Evolutionary conservation across 768 basidiomycete species (phyloP), one percentile per base, ranked within the genome.

Genomic region (Suillus weaverae): DNA sequence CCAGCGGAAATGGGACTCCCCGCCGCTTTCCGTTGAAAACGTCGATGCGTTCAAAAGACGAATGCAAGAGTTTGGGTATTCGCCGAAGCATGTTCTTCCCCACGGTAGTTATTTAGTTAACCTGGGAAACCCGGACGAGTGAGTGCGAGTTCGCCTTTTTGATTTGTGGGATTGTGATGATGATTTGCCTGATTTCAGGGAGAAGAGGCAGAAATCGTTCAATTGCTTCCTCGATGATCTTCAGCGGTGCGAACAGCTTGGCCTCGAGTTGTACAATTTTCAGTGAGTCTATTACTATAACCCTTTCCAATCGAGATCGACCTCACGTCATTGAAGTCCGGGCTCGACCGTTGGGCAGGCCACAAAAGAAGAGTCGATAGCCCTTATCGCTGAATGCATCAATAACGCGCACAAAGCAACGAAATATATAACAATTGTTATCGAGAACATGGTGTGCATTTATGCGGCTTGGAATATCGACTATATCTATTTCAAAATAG

Each of bases 21-120:
- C 88, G 4, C 77, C 86, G 3, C 80, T 93, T 2, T 81, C 81
- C 13, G 74, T 81, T 1, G 74, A 81, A 14, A 86, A 83, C 0
- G 81, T 93, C 10, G 62, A 75, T 3, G 67, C 78, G 38, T 94
- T 94, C 77, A 89, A 86, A 70, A 73, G 77, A 41, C 81, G 86
- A 33, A 81, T 93, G 85, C 70, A 78, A 61, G 81, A 82, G 36
- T 84, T 88, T 65, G 85, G 85, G 2, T 94, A 94, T 72, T 77
- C 83, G 1, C 76, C 83, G 5, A 76, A 79, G n/a, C 77, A 89
- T 66, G 81, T 95, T 2, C 77, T 96, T 2, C 92, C 92, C 1
- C 94, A 95, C 68, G 93, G 92, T 35, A 93, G 87, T 68, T 95
- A 95, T 73, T 83, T 95, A 35, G 84, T 95, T 56, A 95, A 95